Evolutionary conservation across 1,284 basidiomycete species (phyloP).

Genomic region (Leccinum fuscescens): DNA sequence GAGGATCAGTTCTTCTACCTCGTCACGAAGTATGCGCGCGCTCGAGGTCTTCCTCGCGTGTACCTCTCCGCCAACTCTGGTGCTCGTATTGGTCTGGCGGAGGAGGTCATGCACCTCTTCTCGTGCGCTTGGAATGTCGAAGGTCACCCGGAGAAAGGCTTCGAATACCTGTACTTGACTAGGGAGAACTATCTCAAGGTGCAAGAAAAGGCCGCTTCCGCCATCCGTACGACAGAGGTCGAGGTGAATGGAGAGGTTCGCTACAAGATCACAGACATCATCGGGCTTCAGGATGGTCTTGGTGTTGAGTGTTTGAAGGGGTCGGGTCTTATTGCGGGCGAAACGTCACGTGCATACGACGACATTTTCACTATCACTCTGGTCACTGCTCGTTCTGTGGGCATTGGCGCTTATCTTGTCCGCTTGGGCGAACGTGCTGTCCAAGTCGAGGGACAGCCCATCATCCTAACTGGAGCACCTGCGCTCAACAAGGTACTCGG

Average conservation of each 20-base stretch:
- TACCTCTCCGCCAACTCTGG: constrained; percentile 99
- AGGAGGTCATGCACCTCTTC: constrained; percentile 89
- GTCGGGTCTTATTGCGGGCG: constrained; percentile 97
- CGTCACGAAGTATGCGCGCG: constrained; percentile 90
- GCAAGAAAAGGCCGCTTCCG: constrained; percentile 75
- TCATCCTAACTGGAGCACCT: constrained; percentile 96
- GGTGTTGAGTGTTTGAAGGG: constrained; percentile 97
- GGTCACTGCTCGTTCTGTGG: constrained; percentile 95
- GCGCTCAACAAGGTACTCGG: constrained; percentile 99
- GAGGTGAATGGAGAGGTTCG: constrained; percentile 84
- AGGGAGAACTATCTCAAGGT: constrained; percentile 82
- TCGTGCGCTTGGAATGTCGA: constrained; percentile 87
- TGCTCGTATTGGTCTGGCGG: constrained; percentile 93
- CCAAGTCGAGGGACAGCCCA: constrained; percentile 98
- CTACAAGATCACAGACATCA: constrained; percentile 95
- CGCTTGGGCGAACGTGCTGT: constrained; percentile 97
- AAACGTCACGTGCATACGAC: constrained; percentile 97
- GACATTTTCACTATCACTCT: constrained; percentile 99
- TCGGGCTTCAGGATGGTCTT: constrained; percentile 95
- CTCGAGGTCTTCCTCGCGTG: constrained; percentile 86
- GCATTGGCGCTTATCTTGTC: constrained; percentile 90
- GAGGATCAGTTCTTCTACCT: constrained; percentile 98
- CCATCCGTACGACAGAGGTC: constrained; percentile 82
- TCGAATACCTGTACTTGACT: constrained; percentile 95
- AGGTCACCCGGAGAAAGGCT: constrained; percentile 87